A percentile compares a stretch with the other conserved stretches of the same genome.
Evolutionary conservation across 176 grass and related monocot genomes (phyloP).

Genomic region (Oropetium thomaeum): DNA sequence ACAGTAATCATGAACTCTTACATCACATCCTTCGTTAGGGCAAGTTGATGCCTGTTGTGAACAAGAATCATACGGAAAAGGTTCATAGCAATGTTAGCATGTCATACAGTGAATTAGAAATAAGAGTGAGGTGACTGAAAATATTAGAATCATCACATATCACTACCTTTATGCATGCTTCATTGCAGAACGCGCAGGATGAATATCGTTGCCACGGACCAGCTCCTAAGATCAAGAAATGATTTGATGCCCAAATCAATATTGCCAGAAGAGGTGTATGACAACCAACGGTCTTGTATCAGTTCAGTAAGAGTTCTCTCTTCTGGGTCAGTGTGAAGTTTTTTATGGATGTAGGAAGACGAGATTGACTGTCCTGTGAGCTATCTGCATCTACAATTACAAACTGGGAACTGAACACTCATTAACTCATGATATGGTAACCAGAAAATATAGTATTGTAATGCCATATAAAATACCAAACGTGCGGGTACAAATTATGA

Average conservation of each 20-base stretch:
- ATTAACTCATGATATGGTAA: neutral
- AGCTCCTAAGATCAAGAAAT: slow-evolving; percentile 90
- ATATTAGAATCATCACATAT: neutral
- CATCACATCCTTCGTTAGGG: slow-evolving; percentile 59
- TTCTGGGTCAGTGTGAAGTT: slow-evolving; percentile 72
- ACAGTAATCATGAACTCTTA: slow-evolving; percentile 91
- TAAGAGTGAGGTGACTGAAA: slow-evolving; percentile 7
- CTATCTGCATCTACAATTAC: slow-evolving; percentile 37
- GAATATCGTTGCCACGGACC: slow-evolving; percentile 72
- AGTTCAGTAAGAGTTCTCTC: slow-evolving; percentile 81
- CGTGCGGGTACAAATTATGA: neutral
- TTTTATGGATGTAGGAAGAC: slow-evolving; percentile 62
- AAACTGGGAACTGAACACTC: slow-evolving; percentile 41
- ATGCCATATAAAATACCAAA: slow-evolving; percentile 15
- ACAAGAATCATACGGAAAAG: neutral
- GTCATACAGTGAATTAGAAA: neutral
- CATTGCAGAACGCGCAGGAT: slow-evolving; percentile 82
- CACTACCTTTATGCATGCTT: slow-evolving; percentile 81
- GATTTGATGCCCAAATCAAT: slow-evolving; percentile 79
- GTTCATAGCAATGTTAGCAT: neutral
- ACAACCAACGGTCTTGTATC: slow-evolving; percentile 66
- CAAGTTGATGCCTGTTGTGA: slow-evolving; percentile 71
- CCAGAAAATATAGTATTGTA: neutral
- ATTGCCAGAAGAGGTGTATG: slow-evolving; percentile 47
- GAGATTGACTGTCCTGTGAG: slow-evolving; percentile 47